Evolutionary conservation across 495 filamentous ascomycete species (phyloP).

Genomic region (Aspergillus campestris): DNA sequence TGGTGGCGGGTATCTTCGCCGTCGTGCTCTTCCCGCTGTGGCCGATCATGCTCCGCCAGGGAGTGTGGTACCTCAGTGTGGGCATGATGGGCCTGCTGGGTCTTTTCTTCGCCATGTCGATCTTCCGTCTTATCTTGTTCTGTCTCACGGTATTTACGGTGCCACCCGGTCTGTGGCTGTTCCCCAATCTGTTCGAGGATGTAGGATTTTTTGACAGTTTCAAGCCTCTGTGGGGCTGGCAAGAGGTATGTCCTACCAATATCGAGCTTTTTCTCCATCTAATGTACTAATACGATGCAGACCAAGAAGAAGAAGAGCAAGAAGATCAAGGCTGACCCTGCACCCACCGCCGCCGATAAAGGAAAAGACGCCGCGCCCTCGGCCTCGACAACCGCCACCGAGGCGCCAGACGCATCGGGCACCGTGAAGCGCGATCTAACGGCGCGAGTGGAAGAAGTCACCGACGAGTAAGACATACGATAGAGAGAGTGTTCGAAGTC

Average conservation of each 20-base stretch:
- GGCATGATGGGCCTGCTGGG: constrained; percentile 86
- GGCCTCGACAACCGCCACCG: constrained; percentile 51
- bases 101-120: constrained; percentile 94
- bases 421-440: constrained; percentile 44
- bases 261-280: too few relatives aligned
- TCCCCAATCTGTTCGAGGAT: constrained; percentile 97
- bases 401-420: constrained; percentile 39
- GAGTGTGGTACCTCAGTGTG: constrained; percentile 97
- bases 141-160: constrained; percentile 78
- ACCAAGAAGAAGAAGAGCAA: constrained; percentile 59
- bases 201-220: constrained; percentile 98
- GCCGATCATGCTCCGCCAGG: constrained; percentile 82
- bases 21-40: constrained; percentile 95
- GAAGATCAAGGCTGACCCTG: constrained; percentile 44
- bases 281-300: background rate
- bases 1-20: constrained; percentile 71
- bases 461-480: constrained; percentile 45
- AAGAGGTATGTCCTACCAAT: constrained; percentile 83
- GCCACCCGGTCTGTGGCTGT: constrained; percentile 90
- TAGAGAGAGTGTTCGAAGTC: background rate
- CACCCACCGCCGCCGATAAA: constrained; percentile 20
- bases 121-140: constrained; percentile 94
- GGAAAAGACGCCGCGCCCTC: constrained; percentile 41
- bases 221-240: constrained; percentile 95
- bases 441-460: constrained; percentile 55